Conservation (phyloP, 148 eudicot genomes). For the Arctostaphylos glauca region DNA sequence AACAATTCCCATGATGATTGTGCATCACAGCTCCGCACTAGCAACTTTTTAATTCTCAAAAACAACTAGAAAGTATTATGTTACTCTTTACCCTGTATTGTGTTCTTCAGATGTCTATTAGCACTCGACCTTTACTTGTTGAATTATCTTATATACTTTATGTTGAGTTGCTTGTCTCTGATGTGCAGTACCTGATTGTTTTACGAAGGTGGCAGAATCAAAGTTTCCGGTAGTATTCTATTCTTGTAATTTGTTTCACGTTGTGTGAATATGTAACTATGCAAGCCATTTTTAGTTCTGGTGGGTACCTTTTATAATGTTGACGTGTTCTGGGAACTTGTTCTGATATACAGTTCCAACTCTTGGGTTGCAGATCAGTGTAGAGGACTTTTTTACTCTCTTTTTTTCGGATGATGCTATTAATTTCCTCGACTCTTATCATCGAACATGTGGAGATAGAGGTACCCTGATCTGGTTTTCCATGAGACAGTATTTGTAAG, state of each 20-base stretch:
- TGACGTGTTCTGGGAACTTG: not conserved
- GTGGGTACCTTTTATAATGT: not conserved
- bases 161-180: conserved; percentile 14
- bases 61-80: not conserved
- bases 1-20: not conserved
- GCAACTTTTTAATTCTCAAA: not conserved
- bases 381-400: conserved; percentile 70
- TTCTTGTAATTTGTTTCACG: not conserved
- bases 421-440: conserved; percentile 66
- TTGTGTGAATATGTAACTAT: not conserved
- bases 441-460: conserved; percentile 73
- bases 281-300: not conserved
- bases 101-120: conserved; percentile 4
- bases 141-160: not conserved
- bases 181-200: conserved; percentile 65
- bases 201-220: conserved; percentile 71
- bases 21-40: not conserved
- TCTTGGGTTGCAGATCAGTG: conserved; percentile 57
- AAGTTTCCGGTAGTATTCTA: conserved; percentile 66
- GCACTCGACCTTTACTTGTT: not conserved
- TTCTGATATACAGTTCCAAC: conserved; percentile 16
- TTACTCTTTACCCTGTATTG: not conserved
- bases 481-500: conserved; percentile 4
- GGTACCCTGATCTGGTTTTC: conserved; percentile 38
- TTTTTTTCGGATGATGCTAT: conserved; percentile 68